phyloP scores from a whole-genome alignment of 768 basidiomycete species.

The Dentipellis sp. region DNA sequence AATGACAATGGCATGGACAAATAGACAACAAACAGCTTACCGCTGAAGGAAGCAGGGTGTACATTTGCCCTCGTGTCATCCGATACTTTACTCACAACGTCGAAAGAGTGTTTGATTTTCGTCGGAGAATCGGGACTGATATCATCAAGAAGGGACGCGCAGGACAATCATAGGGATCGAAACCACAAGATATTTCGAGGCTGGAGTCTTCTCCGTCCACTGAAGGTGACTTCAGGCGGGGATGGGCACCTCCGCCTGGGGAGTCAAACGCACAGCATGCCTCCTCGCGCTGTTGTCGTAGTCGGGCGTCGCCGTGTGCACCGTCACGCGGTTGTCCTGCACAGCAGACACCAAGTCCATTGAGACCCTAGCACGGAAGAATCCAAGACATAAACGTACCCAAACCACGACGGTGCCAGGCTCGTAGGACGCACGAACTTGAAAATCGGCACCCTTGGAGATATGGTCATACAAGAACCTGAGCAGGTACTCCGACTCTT shows the following conservation, averaged over 20 bases:
- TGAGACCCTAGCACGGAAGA: conserved; percentile 2
- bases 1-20: too few relatives aligned
- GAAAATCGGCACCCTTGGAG: conserved; percentile 59
- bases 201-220: neutral
- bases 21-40: too few relatives aligned
- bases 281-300: conserved; percentile 27
- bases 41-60: too few relatives aligned
- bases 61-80: too few relatives aligned
- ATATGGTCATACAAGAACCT: conserved; percentile 65
- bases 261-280: conserved; percentile 38
- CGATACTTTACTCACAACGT: too few relatives aligned
- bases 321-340: conserved; percentile 40
- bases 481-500: conserved; percentile 69
- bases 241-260: conserved; percentile 39
- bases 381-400: conserved; percentile 22
- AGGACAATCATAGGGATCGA: too few relatives aligned
- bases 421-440: conserved; percentile 49
- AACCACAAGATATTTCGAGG: too few relatives aligned
- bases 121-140: too few relatives aligned
- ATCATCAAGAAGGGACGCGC: too few relatives aligned
- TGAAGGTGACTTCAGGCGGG: conserved; percentile 14
- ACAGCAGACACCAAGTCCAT: neutral
- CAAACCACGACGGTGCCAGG: conserved; percentile 51
- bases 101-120: too few relatives aligned
- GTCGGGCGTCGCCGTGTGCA: conserved; percentile 35